Percentiles rank a stretch among this genome's conserved stretches.
Evolutionary conservation across 2,329 filamentous ascomycete genomes (phyloP).

Genomic region (Xylariaceae sp.): DNA sequence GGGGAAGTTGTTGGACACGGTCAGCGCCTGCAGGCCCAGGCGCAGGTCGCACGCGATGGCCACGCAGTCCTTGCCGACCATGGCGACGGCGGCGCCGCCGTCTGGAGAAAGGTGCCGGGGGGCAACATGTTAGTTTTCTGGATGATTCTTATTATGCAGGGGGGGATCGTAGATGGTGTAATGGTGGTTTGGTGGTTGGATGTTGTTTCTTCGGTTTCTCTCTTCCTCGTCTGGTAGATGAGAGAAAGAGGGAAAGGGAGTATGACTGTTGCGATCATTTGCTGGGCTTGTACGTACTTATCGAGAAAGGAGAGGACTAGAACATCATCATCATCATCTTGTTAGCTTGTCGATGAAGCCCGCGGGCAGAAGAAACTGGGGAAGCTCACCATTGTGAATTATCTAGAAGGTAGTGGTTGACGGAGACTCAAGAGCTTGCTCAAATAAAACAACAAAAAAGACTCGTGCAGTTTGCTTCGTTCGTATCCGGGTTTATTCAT

Average conservation of each 20-base stretch:
- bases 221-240: no score
- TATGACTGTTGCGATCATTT: no score
- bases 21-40: slow-evolving; percentile 91
- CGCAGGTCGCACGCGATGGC: slow-evolving; percentile 99
- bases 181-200: no score
- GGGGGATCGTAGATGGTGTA: no score
- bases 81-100: slow-evolving; percentile 93
- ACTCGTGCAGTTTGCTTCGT: no score
- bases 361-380: background rate
- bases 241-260: no score
- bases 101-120: slow-evolving; percentile 43
- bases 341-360: slow-evolving; percentile 19
- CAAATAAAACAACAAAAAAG: no score
- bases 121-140: slow-evolving; percentile 3
- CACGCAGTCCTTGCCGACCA: slow-evolving; percentile 99
- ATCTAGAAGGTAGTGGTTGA: background rate
- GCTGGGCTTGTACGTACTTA: slow-evolving; percentile 59
- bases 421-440: no score
- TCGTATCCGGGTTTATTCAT: background rate
- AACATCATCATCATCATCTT: background rate
- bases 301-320: slow-evolving; percentile 87
- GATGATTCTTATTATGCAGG: background rate
- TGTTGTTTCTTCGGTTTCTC: no score
- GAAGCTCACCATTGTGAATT: slow-evolving; percentile 31
- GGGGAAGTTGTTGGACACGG: slow-evolving; percentile 99